A percentile compares a stretch with the other conserved stretches of the same genome.
Evolutionary conservation across 148 eudicot species (phyloP).

Genomic region (Drosera capensis): DNA sequence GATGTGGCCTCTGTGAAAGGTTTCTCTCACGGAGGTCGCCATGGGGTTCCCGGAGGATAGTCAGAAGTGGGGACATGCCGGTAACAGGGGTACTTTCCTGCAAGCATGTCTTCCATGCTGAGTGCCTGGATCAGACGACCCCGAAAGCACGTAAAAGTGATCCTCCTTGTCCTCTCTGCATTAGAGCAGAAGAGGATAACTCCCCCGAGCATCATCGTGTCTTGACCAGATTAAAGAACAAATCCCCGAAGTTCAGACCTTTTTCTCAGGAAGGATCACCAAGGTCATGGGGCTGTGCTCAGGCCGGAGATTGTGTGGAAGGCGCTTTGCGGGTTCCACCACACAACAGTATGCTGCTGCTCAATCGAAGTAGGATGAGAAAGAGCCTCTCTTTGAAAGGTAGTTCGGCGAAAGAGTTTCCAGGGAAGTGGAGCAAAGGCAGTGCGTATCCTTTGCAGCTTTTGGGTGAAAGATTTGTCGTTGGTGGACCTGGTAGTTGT

Average conservation of each 20-base stretch:
- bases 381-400: conserved; percentile 49
- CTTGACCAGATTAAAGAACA: conserved; percentile 30
- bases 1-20: conserved; percentile 73
- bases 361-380: conserved; percentile 30
- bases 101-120: conserved; percentile 87
- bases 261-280: conserved; percentile 57
- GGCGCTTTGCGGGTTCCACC: conserved; percentile 59
- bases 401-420: conserved; percentile 33
- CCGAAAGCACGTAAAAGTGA: conserved; percentile 59
- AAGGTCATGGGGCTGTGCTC: conserved; percentile 65
- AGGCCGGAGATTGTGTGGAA: conserved; percentile 80
- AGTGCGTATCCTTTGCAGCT: too few species aligned
- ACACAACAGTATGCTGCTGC: conserved; percentile 41
- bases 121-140: conserved; percentile 80
- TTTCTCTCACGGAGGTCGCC: conserved; percentile 88
- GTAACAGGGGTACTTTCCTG: conserved; percentile 76
- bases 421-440: conserved; percentile 48
- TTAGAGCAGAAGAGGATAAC: conserved; percentile 29
- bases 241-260: conserved; percentile 35
- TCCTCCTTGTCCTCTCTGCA: conserved; percentile 89
- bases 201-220: conserved; percentile 41
- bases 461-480: conserved; percentile 37
- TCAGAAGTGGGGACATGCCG: conserved; percentile 83
- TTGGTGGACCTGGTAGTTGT: conserved; percentile 38
- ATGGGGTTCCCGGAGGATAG: conserved; percentile 74